Conservation (phyloP, 2,329 filamentous ascomycete species). For the Penicillium sclerotiorum region DNA sequence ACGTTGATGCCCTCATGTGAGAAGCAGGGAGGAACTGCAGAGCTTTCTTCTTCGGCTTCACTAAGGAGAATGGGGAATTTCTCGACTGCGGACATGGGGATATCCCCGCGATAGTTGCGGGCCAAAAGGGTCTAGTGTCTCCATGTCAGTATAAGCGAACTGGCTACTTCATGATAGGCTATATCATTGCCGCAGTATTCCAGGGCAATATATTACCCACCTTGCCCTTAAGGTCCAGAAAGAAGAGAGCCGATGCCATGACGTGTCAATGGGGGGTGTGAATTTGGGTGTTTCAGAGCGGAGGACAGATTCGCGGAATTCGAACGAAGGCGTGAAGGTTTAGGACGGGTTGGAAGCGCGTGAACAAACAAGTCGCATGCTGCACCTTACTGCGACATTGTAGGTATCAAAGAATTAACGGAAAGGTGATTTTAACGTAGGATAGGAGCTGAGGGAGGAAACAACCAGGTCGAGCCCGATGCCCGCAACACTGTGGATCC, state of each 20-base stretch:
- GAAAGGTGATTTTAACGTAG: neutral
- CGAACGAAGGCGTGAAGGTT: slow-evolving; percentile 2
- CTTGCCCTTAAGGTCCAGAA: slow-evolving; percentile 99
- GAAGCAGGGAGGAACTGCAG: slow-evolving; percentile 95
- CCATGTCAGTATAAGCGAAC: slow-evolving; percentile 10
- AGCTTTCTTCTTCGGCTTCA: slow-evolving; percentile 98
- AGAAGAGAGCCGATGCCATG: slow-evolving; percentile 98
- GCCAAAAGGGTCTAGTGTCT: slow-evolving; percentile 82
- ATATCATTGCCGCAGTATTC: neutral
- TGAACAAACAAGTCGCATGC: slow-evolving; percentile 14
- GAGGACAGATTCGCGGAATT: neutral
- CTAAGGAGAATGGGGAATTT: slow-evolving; percentile 95
- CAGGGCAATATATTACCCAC: slow-evolving; percentile 51
- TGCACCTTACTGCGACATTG: slow-evolving; percentile 19
- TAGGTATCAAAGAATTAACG: neutral
- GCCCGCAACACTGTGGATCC: slow-evolving; percentile 16
- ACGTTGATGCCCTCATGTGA: slow-evolving; percentile 98
- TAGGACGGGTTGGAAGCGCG: slow-evolving; percentile 2
- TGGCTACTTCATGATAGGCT: neutral
- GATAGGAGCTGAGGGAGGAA: slow-evolving; percentile 8
- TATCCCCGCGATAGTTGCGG: slow-evolving; percentile 97
- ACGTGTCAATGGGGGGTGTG: slow-evolving; percentile 34
- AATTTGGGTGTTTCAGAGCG: slow-evolving; percentile 2
- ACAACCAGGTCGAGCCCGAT: slow-evolving; percentile 7
- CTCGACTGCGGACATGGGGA: slow-evolving; percentile 98